Conservation (phyloP, 2,329 filamentous ascomycete species). For the Tetracladium maxilliforme region DNA sequence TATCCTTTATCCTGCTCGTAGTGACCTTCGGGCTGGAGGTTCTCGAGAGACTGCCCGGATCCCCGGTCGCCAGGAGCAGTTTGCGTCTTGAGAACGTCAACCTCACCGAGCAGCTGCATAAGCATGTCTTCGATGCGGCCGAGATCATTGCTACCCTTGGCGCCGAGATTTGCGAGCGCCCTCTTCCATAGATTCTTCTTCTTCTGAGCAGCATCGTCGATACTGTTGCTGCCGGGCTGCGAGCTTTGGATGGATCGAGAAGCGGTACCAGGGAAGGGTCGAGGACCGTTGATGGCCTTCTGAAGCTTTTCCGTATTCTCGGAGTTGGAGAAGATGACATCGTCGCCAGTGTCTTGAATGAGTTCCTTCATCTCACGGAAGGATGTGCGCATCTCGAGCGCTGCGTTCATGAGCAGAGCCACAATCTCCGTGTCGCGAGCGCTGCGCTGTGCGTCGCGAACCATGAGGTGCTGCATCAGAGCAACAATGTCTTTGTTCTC, state of each 20-base stretch:
- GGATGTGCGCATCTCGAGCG: slow-evolving; percentile 91
- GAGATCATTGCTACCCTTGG: slow-evolving; percentile 78
- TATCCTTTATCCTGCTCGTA: slow-evolving; percentile 63
- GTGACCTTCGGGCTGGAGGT: slow-evolving; percentile 44
- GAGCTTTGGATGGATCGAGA: slow-evolving; percentile 41
- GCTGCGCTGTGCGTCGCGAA: slow-evolving; percentile 90
- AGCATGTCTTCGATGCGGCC: slow-evolving; percentile 84
- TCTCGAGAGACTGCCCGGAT: slow-evolving; percentile 51
- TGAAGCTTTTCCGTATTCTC: slow-evolving; percentile 77
- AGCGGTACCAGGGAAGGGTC: slow-evolving; percentile 59
- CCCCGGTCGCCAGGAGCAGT: slow-evolving; percentile 39
- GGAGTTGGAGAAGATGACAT: slow-evolving; percentile 76
- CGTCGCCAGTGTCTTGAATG: slow-evolving; percentile 77
- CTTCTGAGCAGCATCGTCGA: slow-evolving; percentile 52
- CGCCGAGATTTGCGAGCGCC: slow-evolving; percentile 79
- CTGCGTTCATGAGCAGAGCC: slow-evolving; percentile 82
- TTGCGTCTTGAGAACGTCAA: slow-evolving; percentile 58
- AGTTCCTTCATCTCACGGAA: slow-evolving; percentile 93
- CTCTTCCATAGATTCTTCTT: slow-evolving; percentile 88
- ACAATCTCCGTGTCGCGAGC: slow-evolving; percentile 94
- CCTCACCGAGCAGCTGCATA: slow-evolving; percentile 80
- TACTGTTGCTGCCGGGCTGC: slow-evolving; percentile 29
- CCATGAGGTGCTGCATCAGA: slow-evolving; percentile 94
- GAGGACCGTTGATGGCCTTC: slow-evolving; percentile 70
- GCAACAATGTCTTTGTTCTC: slow-evolving; percentile 95